These are phyloP conservation scores for Geotrichum candidum DNA, from an alignment of 1,139 yeast species.

Conservation along the genomic window DNA sequence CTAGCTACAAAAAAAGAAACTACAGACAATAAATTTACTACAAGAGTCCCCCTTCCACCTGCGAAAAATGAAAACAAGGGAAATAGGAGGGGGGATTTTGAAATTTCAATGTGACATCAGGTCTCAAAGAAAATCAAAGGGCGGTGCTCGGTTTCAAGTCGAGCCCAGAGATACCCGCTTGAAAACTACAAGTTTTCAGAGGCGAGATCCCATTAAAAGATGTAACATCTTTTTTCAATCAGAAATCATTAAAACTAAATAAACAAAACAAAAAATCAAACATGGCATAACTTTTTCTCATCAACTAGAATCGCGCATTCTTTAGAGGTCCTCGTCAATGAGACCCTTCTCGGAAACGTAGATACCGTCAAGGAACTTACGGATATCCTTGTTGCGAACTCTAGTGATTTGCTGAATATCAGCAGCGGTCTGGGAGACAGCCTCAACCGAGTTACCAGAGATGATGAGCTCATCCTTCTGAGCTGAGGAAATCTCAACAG, in stretches of 20 bases:
- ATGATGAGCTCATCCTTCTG: constrained; percentile 94
- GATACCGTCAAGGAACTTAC: constrained; percentile 99
- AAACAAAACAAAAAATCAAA: not conserved
- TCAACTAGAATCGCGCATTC: not conserved
- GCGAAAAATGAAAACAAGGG: not conserved
- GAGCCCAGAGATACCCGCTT: not conserved
- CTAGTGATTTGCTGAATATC: constrained; percentile 97
- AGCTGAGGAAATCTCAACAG: constrained; percentile 70
- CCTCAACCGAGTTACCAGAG: constrained; percentile 95
- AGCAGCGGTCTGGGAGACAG: constrained; percentile 97
- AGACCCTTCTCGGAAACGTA: constrained; percentile 96
- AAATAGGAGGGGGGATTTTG: too few relatives aligned
- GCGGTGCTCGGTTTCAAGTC: not conserved
- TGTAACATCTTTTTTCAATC: not conserved
- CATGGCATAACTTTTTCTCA: not conserved
- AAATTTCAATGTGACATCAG: not conserved
- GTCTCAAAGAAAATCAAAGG: not conserved
- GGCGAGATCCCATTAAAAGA: not conserved
- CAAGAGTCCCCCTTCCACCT: too few relatives aligned
- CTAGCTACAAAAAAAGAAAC: too few relatives aligned
- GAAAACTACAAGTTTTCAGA: not conserved
- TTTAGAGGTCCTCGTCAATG: constrained; percentile 60
- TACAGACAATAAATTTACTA: too few relatives aligned
- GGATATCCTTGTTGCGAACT: constrained; percentile 99
- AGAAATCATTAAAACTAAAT: not conserved